Base-by-base conservation (phyloP, 768 basidiomycete species). In the Scleroderma citrinum region DNA sequence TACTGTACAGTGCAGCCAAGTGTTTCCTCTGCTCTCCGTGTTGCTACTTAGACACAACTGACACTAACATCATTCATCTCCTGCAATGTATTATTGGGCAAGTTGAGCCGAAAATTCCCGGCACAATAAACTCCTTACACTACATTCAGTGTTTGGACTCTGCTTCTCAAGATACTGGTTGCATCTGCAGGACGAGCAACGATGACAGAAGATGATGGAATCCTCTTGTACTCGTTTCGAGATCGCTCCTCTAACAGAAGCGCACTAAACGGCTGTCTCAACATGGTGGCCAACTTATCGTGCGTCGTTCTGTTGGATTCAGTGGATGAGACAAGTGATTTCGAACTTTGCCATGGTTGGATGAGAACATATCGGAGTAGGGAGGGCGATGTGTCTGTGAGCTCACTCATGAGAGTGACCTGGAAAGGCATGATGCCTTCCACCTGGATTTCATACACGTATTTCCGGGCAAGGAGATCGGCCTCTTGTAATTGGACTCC, bases 81-180 rank as follows among this genome's bases (percentile, higher is more conserved):
- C 26, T n/a, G n/a, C n/a, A n/a, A n/a, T 8, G 8, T 8, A 29
- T 4, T 29, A 29, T 8, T 29, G 26, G 26, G 8, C 8, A 29
- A 29, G 26, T 29, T 29, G 5, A 29, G 8, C 5, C 26, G 26
- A 8, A 29, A 29, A 29, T 4, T 29, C 5, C 26, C 26, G 8
- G 34, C n/a, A 35, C 5, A 5, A 35, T 13, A 13, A 4, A 29
- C 26, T 5, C 13, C 34, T 35, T 35, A 41, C n/a, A 41, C 40
- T 23, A 24, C 23, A 41, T 41, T 41, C 12, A 41, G 23, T 4
- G 14, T 23, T 11, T 14, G 19, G 21, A 21, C 10, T 47, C 40
- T 39, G 40, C 35, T 12, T 45, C 21, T 32, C 30, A 44, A 36
- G 29, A 49, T 43, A 48, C 49, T 50, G 46, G 47, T 34, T 32